Evolutionary conservation across 495 filamentous ascomycete species (phyloP), one percentile per base, ranked within the genome.

Genomic region (Pseudomonodictys pantanalensis): DNA sequence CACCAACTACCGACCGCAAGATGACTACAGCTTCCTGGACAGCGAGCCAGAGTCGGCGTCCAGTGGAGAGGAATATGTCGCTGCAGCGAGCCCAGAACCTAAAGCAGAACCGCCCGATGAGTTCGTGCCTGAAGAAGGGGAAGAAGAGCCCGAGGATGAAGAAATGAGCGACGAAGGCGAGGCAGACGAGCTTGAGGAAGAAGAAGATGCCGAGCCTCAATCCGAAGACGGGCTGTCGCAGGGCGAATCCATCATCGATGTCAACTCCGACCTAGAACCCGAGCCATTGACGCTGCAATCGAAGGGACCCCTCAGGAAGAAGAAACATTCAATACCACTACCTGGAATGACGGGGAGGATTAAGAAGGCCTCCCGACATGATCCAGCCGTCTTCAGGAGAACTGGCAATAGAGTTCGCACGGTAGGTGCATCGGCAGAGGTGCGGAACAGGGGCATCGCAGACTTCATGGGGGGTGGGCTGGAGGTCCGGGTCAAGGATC

Each of bases 391-490:
- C 25, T 25, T 45, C 42, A 12, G 42, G 20, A 11, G 42, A 8
- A 8, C 42, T 7, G 10, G 42, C 30, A 7, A 30, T 15, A 9
- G 26, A 58, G 22, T n/a, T 33, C 24, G 4, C 18, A 58, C 22
- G 55, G 3, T 20, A 58, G 2, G 42, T 33, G 32, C 18, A 26
- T 47, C 38, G 39, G 48, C 1, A 15, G 5, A 49, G 8, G 35
- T 50, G 33, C 51, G 59, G 38, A 30, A 26, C 11, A n/a, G 61
- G 50, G 61, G 61, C 22, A 38, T 58, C 5, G 53, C 47, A 8
- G 49, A 49, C 29, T 38, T 25, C 23, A 50, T 39, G 24, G 44
- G 22, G 11, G 45, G 45, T 12, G 54, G 55, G 18, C 28, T 59
- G 30, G 49, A 60, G 20, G 10, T 17, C 6, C 42, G 65, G 28